Evolutionary conservation across 257 asterid genomes (phyloP), one percentile per base, ranked within the genome.

Genomic region (Solanum pinnatisectum): DNA sequence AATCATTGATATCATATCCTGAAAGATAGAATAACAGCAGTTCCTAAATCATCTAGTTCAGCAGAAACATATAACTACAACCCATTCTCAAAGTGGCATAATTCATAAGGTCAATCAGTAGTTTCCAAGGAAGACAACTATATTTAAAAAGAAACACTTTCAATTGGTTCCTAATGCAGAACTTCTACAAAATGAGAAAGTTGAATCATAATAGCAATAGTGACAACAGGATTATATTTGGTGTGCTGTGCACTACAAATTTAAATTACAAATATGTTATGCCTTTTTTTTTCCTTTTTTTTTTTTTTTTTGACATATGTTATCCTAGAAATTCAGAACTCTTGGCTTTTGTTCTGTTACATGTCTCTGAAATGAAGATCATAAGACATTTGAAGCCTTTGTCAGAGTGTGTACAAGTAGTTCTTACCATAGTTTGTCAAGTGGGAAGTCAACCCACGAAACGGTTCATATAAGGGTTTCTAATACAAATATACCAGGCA

Each of bases 1-100:
- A 92, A 86, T 93, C 91, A 84, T 88, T 88, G 82, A 95, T 91
- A 87, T 92, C 93, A 87, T 90, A 93, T 52, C 91, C 99, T 97
- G 96, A 89, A 90, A 90, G 65, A 72, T n/a, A 86, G 37, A 81
- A 84, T 16, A 77, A 76, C 40, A 25, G 56, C 82, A 46, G 88
- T 73, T 32, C 35, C 56, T 46, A 49, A 86, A 86, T 86, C 68
- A 49, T 86, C 82, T 67, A 85, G 67, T 71, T 59, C 67, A 87
- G 37, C 76, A 83, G 23, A 78, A 25, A 78, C 36, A 78, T 25
- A 42, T 25, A 35, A 78, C 63, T 42, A 78, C 37, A 78, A 16
- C 23, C 63, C 37, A 15, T 42, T 78, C 84, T 42, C 84, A 78
- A 42, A 78, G 63, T 1, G 37, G 63, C 63, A 78, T 4, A 44